Evolutionary conservation across 192 early-diverging fungal genomes (phyloP), one percentile per base, ranked within the genome.

Genomic region (Physocladia obscura): DNA sequence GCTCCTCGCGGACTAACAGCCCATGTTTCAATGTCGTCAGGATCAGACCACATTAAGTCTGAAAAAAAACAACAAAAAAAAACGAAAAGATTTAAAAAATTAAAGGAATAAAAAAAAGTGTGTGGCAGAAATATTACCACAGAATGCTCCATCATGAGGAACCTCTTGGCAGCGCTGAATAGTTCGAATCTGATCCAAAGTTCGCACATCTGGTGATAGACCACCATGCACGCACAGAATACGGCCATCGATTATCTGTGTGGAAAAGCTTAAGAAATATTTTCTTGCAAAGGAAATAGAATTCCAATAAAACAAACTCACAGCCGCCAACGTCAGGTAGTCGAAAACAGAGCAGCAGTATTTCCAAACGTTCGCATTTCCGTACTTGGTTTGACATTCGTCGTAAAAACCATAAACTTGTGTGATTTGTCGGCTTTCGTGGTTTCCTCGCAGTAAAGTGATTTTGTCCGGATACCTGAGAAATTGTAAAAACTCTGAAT

Each of bases 31-130:
- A 94, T 93, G 39, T 96, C 93, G 73, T 96, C 94, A 15, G 94
- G 94, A 79, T 96, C 93, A n/a, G 92, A 93, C 93, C 93, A 94
- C 92, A 94, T 94, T 55, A 96, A 74, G 87, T 94, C 94, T 92
- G 74, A 0, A 24, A n/a, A 68, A 49, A 77, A n/a, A n/a, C n/a
- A n/a, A n/a, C n/a, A n/a, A n/a, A n/a, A n/a, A 47, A 24, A 40
- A 44, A 74, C 19, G 22, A 72, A 19, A 21, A 27, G 39, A 40
- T 17, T 29, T 69, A 61, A 8, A 4, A 52, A 31, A 0, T 27
- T 8, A 56, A 32, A 35, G 2, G 27, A 6, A 22, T 37, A 17
- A 49, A 52, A 47, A 21, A 31, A 22, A 11, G 34, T 27, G 36
- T 26, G 29, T n/a, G 22, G 13, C 2, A 3, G 17, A 4, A 63